phyloP scores from a whole-genome alignment of 805 yeast species.

The Grigorovia transvaalensis region DNA sequence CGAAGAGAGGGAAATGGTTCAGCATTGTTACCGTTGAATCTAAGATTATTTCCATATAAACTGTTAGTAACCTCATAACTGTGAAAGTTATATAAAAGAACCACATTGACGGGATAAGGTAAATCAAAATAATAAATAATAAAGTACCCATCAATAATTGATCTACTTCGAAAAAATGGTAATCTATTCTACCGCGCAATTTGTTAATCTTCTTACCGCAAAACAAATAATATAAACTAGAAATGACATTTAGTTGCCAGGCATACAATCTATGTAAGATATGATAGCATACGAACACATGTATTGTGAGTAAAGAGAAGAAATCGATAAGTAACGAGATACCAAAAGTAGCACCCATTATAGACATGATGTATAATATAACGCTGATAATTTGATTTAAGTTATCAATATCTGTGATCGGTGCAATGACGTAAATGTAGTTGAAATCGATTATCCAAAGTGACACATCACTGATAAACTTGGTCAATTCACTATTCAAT shows the following conservation, averaged over 20 bases:
- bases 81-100: slow-evolving; percentile 78
- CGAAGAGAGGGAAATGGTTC: slow-evolving; percentile 83
- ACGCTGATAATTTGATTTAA: slow-evolving; percentile 25
- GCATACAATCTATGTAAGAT: slow-evolving; percentile 71
- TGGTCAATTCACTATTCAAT: slow-evolving; percentile 74
- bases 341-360: slow-evolving; percentile 59
- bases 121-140: slow-evolving; percentile 66
- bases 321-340: slow-evolving; percentile 59
- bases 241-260: slow-evolving; percentile 58
- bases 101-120: slow-evolving; percentile 75
- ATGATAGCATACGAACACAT: slow-evolving; percentile 64
- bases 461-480: slow-evolving; percentile 76
- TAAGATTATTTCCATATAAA: slow-evolving; percentile 39
- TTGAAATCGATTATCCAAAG: slow-evolving; percentile 77
- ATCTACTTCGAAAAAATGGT: slow-evolving; percentile 73
- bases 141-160: slow-evolving; percentile 83
- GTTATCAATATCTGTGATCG: slow-evolving; percentile 13
- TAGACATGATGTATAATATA: slow-evolving; percentile 33
- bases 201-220: slow-evolving; percentile 83
- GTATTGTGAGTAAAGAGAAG: slow-evolving; percentile 52
- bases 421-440: slow-evolving; percentile 25
- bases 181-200: slow-evolving; percentile 76
- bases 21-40: slow-evolving; percentile 54
- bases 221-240: slow-evolving; percentile 72
- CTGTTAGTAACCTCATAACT: slow-evolving; percentile 40